Percentiles rank a stretch among this genome's conserved stretches.
Conservation (phyloP, 1,284 basidiomycete genomes). For the Stereum hirsutum region DNA sequence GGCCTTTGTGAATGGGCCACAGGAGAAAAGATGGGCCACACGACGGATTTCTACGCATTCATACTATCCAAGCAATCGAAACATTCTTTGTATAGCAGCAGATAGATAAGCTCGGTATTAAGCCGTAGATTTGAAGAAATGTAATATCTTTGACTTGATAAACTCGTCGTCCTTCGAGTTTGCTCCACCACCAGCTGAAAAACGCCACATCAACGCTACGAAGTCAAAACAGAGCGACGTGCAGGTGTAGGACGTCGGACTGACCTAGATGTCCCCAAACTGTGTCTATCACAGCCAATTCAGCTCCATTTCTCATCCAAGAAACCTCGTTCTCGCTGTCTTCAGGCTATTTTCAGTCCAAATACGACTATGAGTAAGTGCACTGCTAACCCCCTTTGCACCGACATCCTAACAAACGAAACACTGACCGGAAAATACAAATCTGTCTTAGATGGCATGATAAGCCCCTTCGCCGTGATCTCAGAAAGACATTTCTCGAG, state of each 20-base stretch:
- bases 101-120: too few relatives aligned
- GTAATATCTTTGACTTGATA: not conserved
- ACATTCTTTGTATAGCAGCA: too few relatives aligned
- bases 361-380: too few relatives aligned
- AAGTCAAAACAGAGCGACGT: not conserved
- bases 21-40: too few relatives aligned
- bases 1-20: too few relatives aligned
- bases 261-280: slow-evolving; percentile 50
- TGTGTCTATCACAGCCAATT: slow-evolving; percentile 41
- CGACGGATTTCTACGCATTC: too few relatives aligned
- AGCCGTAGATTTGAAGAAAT: too few relatives aligned
- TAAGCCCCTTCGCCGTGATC: slow-evolving; percentile 36
- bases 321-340: slow-evolving; percentile 42
- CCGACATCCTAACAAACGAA: too few relatives aligned
- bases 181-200: not conserved
- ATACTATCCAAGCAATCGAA: too few relatives aligned
- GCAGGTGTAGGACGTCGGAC: slow-evolving; percentile 13
- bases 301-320: slow-evolving; percentile 29
- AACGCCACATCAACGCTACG: not conserved
- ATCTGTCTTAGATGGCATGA: slow-evolving; percentile 54
- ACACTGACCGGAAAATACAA: slow-evolving; percentile 43
- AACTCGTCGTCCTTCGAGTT: not conserved
- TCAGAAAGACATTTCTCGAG: slow-evolving; percentile 13
- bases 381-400: too few relatives aligned
- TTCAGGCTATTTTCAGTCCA: slow-evolving; percentile 50